These are phyloP conservation scores for Podaxis sp. DNA, from an alignment of 768 basidiomycete species.

Conservation along the genomic window DNA sequence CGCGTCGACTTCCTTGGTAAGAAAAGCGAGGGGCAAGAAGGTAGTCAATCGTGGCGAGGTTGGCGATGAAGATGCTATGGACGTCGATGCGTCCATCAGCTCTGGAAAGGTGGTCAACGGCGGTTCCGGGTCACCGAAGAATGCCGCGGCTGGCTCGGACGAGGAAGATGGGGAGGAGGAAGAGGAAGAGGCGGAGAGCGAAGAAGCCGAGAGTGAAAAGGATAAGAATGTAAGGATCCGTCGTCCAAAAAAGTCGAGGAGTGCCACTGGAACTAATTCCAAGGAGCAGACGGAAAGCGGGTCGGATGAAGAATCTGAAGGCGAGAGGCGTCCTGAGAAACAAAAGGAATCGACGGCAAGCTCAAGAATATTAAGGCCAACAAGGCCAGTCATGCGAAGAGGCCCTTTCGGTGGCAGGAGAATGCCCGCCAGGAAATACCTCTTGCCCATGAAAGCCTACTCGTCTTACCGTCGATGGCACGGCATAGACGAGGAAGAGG, in stretches of 20 bases:
- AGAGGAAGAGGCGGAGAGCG: slow-evolving; percentile 16
- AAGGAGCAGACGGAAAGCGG: slow-evolving; percentile 22
- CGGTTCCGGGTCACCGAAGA: neutral
- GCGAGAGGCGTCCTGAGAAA: slow-evolving; percentile 9
- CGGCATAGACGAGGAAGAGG: slow-evolving; percentile 8
- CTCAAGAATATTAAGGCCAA: slow-evolving; percentile 15
- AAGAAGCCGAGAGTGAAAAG: slow-evolving; percentile 19
- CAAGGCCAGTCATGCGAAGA: slow-evolving; percentile 4
- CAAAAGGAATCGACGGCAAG: slow-evolving; percentile 12
- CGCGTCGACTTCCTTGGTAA: slow-evolving; percentile 20
- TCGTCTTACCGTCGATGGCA: neutral
- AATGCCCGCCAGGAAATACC: neutral
- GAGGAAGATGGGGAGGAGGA: slow-evolving; percentile 19
- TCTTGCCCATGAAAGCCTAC: neutral
- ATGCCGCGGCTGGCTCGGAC: slow-evolving; percentile 6
- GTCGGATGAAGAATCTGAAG: slow-evolving; percentile 20
- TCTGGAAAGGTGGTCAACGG: neutral
- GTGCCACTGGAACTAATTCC: slow-evolving; percentile 17
- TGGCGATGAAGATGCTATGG: slow-evolving; percentile 22
- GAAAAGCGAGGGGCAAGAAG: slow-evolving; percentile 10
- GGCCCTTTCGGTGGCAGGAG: neutral
- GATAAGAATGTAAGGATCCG: slow-evolving; percentile 10
- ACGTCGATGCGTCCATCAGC: slow-evolving; percentile 10
- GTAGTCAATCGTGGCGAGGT: slow-evolving; percentile 5
- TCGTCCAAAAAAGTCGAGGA: slow-evolving; percentile 12